phyloP scores from a whole-genome alignment of 164 flowering plant species.

The Pachysandra terminalis region DNA sequence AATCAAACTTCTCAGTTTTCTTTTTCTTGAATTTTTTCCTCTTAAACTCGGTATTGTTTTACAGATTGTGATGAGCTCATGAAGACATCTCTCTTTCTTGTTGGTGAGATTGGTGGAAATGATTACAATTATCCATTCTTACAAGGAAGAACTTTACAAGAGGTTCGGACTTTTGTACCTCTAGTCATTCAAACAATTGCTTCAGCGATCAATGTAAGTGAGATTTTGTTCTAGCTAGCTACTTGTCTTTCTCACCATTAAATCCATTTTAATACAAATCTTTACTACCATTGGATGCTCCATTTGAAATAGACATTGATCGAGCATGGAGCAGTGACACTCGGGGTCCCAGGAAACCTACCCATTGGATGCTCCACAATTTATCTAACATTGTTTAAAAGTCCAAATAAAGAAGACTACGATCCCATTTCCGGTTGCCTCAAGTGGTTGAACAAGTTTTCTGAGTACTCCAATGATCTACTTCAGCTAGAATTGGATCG shows the following conservation, averaged over 20 bases:
- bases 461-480: not conserved
- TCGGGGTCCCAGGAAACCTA: slow-evolving; percentile 28
- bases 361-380: slow-evolving; percentile 23
- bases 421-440: slow-evolving; percentile 24
- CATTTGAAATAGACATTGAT: slow-evolving; percentile 19
- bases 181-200: slow-evolving; percentile 6
- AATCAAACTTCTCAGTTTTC: not conserved
- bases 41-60: not conserved
- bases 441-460: slow-evolving; percentile 17
- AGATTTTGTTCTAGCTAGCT: not conserved
- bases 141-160: not conserved
- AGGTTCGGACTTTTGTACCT: slow-evolving; percentile 1
- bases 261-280: not conserved
- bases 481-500: slow-evolving; percentile 5
- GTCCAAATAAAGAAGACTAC: slow-evolving; percentile 8
- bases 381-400: slow-evolving; percentile 5
- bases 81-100: slow-evolving; percentile 3
- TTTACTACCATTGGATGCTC: not conserved
- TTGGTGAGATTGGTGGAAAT: slow-evolving; percentile 15
- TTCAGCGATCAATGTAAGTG: slow-evolving; percentile 10
- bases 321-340: slow-evolving; percentile 17
- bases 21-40: not conserved
- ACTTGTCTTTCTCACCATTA: not conserved
- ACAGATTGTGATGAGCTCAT: slow-evolving; percentile 7
- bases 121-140: slow-evolving; percentile 1